phyloP scores from a whole-genome alignment of 2,329 filamentous ascomycete species.

The Epichloe scottii region DNA sequence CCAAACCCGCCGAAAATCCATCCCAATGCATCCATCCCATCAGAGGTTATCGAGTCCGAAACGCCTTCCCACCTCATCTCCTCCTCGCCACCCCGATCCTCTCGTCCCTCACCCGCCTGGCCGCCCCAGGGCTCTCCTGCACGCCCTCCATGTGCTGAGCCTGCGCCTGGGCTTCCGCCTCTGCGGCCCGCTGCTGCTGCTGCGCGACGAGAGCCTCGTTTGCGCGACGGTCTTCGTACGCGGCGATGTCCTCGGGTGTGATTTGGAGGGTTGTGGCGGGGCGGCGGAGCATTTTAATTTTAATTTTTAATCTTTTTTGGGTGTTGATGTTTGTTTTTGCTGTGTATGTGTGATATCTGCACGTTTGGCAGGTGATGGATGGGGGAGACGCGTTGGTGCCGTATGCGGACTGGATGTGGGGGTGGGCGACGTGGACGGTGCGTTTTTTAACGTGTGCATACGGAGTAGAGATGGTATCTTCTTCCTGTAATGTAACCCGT shows the following conservation, averaged over 20 bases:
- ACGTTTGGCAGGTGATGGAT: too few relatives aligned
- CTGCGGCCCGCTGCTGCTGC: constrained; percentile 6
- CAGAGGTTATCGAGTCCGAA: too few relatives aligned
- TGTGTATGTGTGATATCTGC: background rate
- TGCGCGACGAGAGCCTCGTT: constrained; percentile 26
- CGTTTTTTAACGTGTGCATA: too few relatives aligned
- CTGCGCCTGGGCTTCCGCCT: constrained; percentile 2
- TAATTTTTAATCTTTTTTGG: background rate
- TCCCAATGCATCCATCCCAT: too few relatives aligned
- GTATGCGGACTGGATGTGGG: too few relatives aligned
- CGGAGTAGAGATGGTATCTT: too few relatives aligned
- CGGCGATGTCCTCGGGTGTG: constrained; percentile 56
- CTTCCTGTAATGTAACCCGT: too few relatives aligned
- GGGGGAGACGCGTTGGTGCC: too few relatives aligned
- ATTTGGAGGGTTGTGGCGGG: constrained; percentile 55
- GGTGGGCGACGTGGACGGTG: too few relatives aligned
- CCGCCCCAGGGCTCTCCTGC: constrained; percentile 6
- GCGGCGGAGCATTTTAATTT: constrained; percentile 51
- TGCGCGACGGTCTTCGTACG: constrained; percentile 53
- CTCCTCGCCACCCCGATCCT: constrained; percentile 23
- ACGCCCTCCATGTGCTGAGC: constrained; percentile 9
- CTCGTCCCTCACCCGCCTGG: constrained; percentile 23
- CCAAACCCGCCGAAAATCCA: too few relatives aligned
- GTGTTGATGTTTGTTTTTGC: background rate
- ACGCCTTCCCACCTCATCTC: background rate